These are phyloP conservation scores for Colletotrichum euphorbiae DNA, from an alignment of 2,329 filamentous ascomycete species.

Conservation along the genomic window DNA sequence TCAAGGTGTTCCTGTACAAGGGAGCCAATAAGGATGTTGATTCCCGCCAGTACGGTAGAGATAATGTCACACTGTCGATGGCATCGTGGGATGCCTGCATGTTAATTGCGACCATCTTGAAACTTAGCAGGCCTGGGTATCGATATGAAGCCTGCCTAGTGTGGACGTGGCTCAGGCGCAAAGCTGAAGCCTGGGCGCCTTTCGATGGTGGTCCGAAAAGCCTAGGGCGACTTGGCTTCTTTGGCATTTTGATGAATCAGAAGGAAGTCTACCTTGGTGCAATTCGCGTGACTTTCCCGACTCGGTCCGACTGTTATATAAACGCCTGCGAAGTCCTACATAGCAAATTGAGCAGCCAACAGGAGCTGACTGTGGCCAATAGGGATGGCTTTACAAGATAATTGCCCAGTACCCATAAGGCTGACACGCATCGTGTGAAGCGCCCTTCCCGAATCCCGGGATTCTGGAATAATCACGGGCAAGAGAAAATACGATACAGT, in stretches of 20 bases:
- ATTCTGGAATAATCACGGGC: neutral
- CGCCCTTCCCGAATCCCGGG: neutral
- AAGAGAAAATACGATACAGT: constrained; percentile 4
- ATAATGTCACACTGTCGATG: constrained; percentile 1
- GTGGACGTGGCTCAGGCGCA: neutral
- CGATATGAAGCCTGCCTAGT: neutral
- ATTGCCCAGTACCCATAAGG: neutral
- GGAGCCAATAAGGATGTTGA: neutral
- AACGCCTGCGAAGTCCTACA: no score
- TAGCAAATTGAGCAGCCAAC: neutral
- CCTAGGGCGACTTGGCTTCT: neutral
- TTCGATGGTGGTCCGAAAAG: neutral
- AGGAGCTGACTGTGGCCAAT: neutral
- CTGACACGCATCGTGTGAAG: constrained; percentile 8
- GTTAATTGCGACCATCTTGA: neutral
- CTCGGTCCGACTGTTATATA: neutral
- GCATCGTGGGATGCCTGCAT: neutral
- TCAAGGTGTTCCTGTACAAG: neutral
- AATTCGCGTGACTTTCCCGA: neutral
- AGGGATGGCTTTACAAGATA: neutral
- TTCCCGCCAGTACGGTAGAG: neutral
- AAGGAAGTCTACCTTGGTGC: neutral
- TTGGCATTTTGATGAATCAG: neutral
- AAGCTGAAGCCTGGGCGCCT: neutral
- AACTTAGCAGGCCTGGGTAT: neutral